Percentiles rank a stretch among this genome's conserved stretches.
These are phyloP conservation scores for Conticribra guillardii DNA, from an alignment of 108 stramenopile species.

Conservation along the genomic window DNA sequence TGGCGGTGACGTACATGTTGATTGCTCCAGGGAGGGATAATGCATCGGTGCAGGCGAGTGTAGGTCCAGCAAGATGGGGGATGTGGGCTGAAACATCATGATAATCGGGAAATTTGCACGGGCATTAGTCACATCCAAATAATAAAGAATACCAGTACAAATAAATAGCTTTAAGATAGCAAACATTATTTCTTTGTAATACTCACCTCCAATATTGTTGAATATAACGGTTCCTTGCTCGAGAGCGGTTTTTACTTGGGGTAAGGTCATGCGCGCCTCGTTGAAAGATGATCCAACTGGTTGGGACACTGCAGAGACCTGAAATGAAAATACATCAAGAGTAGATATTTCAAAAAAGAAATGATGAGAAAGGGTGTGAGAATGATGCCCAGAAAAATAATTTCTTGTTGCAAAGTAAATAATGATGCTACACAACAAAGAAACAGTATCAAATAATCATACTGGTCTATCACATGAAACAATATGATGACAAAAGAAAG, in stretches of 20 bases:
- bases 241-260: constrained; percentile 65
- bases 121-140: too few species aligned
- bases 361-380: too few species aligned
- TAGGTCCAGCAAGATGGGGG: constrained; percentile 77
- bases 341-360: not conserved
- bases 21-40: constrained; percentile 75
- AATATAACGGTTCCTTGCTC: constrained; percentile 88
- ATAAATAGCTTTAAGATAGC: too few species aligned
- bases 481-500: not conserved
- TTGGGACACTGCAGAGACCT: constrained; percentile 67
- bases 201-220: constrained; percentile 65
- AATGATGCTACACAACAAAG: not conserved
- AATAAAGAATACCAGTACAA: too few species aligned
- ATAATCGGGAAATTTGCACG: too few species aligned
- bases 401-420: too few species aligned
- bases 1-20: constrained; percentile 91
- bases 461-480: too few species aligned
- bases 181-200: too few species aligned
- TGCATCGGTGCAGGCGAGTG: constrained; percentile 82
- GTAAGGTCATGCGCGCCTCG: constrained; percentile 78
- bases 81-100: too few species aligned
- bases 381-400: too few species aligned
- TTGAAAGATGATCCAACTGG: constrained; percentile 78
- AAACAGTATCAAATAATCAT: not conserved
- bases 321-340: not conserved